Evolutionary conservation across 2,329 filamentous ascomycete species (phyloP), one percentile per base, ranked within the genome.

Genomic region (Tolypocladium pustulatum): DNA sequence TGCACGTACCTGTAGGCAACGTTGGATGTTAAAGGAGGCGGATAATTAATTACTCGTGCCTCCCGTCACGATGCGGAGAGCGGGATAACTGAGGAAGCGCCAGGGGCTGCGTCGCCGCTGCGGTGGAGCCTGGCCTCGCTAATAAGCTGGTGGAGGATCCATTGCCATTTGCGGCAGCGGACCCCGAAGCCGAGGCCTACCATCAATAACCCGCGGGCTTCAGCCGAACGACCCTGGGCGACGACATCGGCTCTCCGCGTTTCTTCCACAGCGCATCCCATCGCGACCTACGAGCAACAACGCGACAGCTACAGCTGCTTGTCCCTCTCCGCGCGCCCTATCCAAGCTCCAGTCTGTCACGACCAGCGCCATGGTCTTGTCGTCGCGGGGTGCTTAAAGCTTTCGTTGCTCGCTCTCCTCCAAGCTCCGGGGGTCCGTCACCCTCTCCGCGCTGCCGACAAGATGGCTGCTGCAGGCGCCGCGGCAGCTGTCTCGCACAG

Each of bases 381-480:
- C 49, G 20, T 12, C 30, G 30, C 25, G 20, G 49, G 30, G 6
- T 30, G 30, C 30, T 8, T 53, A 1, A 53, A 53, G 49, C 49
- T 53, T 52, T 20, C 49, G 27, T 51, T 34, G 27, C 49, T 52
- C 49, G 9, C 49, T 34, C 49, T 22, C 49, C 49, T 6, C 20
- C 30, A 13, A 32, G 27, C 27, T 52, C 27, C 27, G 27, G 5
- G 32, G 32, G 32, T 34, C 32, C 30, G 1, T n/a, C 49, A 22
- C 27, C 1, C 17, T 20, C n/a, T 32, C 25, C 38, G 15, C 25
- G 37, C 17, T 22, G 15, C 46, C 15, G 17, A 4, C 37, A 60
- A 58, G 13, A 73, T 73, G 71, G 63, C 71, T 52, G 66, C 68
- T 52, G 61, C 67, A 54, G 63, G 68, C 51, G 64, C 66, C 54